Evolutionary conservation across 2,329 filamentous ascomycete genomes (phyloP), one percentile per base, ranked within the genome.

Genomic region (Canariomyces notabilis): DNA sequence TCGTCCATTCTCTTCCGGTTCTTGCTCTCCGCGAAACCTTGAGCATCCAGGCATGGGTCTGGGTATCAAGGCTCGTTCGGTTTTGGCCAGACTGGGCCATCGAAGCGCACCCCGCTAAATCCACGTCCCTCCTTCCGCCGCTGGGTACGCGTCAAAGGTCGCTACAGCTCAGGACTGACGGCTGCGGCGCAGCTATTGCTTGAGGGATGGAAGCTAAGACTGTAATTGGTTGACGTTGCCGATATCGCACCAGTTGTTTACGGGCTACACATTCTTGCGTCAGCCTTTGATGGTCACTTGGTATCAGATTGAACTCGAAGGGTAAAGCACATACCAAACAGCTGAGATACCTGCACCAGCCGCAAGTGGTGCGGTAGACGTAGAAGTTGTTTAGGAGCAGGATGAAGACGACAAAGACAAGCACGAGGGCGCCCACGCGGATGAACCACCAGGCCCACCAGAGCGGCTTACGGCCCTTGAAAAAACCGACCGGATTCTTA

Each of bases 361-460:
- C 74, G 66, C 93, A 98, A 22, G 77, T 82, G 39, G 81, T 80
- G 49, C 79, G 77, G 64, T 84, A 83, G 53, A 79, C 79, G 68
- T 97, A 97, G 64, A 98, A 98, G 69, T 96, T 93, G 63, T 89
- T 82, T 50, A 97, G 66, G 43, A 98, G 72, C 36, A 96, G 70
- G 51, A 95, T 86, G 64, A 97, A 96, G 1, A 85, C 84, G 33
- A 95, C 77, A 29, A 95, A 73, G 26, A 90, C 85, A n/a, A 82
- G 77, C 6, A 95, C 77, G 42, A 98, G 70, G 19, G 85, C 83
- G 0, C 77, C 88, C 1, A 79, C 87, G 15, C 93, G 80, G 21
- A 97, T 76, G 18, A 95, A 67, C 91, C 91, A 97, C 93, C 93
- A 98, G 5, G 73, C 85, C 93, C 93, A 98, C 93, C 93, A 98